phyloP scores from a whole-genome alignment of 257 asterid genomes.

The Verbascum thapsus region DNA sequence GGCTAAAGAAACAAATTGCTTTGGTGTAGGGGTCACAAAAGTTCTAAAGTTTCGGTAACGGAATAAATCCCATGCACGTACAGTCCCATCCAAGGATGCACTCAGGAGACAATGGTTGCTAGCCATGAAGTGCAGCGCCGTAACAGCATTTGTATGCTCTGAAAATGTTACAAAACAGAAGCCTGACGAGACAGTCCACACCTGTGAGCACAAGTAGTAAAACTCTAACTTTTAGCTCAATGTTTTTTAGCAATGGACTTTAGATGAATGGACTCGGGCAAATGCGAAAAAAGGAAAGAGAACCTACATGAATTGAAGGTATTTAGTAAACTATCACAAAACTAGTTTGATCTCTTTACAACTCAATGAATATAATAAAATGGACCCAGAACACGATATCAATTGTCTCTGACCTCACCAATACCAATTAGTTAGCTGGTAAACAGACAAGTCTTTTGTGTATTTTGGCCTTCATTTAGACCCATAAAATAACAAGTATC shows the following conservation, averaged over 20 bases:
- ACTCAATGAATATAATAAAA: too few relatives aligned
- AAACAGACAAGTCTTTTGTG: background rate
- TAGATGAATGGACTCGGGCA: background rate
- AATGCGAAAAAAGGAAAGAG: background rate
- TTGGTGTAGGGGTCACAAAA: slow-evolving; percentile 88
- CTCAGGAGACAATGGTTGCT: slow-evolving; percentile 86
- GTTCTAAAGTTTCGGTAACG: slow-evolving; percentile 97
- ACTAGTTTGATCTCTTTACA: too few relatives aligned
- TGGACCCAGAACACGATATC: too few relatives aligned
- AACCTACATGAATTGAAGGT: background rate
- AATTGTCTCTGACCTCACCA: too few relatives aligned
- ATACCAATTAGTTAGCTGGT: background rate
- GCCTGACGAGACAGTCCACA: slow-evolving; percentile 94
- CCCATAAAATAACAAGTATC: background rate
- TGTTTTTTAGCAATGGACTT: background rate
- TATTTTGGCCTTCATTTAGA: background rate
- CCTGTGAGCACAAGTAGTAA: slow-evolving; percentile 54
- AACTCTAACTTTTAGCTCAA: slow-evolving; percentile 15
- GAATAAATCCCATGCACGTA: slow-evolving; percentile 94
- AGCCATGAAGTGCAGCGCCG: slow-evolving; percentile 91
- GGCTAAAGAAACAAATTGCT: slow-evolving; percentile 92
- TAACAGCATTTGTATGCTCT: slow-evolving; percentile 92
- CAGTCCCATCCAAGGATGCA: slow-evolving; percentile 98
- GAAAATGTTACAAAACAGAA: slow-evolving; percentile 90
- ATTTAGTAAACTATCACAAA: background rate